Conservation (phyloP, 1,284 basidiomycete species). For the Inonotus hispidus region DNA sequence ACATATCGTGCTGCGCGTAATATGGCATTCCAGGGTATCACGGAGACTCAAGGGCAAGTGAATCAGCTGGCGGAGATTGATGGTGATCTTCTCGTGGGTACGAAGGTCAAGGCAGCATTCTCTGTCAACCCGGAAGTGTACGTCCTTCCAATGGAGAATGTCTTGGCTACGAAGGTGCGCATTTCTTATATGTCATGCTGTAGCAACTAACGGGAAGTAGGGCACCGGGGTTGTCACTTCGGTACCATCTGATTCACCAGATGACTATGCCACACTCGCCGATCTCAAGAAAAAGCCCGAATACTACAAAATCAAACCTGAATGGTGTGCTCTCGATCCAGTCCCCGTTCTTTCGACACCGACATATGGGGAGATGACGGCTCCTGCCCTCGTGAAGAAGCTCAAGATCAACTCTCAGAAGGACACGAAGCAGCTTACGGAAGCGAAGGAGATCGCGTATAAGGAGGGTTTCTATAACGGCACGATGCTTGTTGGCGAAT, state of each 20-base stretch:
- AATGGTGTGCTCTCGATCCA: constrained; percentile 85
- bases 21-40: constrained; percentile 94
- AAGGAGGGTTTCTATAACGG: constrained; percentile 98
- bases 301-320: constrained; percentile 92
- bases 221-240: constrained; percentile 99
- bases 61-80: constrained; percentile 71
- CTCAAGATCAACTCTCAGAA: constrained; percentile 96
- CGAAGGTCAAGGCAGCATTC: constrained; percentile 88
- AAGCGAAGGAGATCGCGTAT: constrained; percentile 97
- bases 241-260: constrained; percentile 97
- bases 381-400: constrained; percentile 82
- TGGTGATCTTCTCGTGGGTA: constrained; percentile 81
- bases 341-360: constrained; percentile 87
- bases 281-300: constrained; percentile 97
- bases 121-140: constrained; percentile 84
- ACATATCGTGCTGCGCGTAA: constrained; percentile 91
- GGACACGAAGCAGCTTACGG: constrained; percentile 87
- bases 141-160: constrained; percentile 97
- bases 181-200: neutral
- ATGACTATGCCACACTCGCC: constrained; percentile 88
- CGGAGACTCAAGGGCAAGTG: constrained; percentile 64
- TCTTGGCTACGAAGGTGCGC: constrained; percentile 83
- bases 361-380: constrained; percentile 88
- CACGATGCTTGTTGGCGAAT: constrained; percentile 86
- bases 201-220: constrained; percentile 30